A percentile compares a stretch with the other conserved stretches of the same genome.
Evolutionary conservation across 1,284 basidiomycete species (phyloP).

Genomic region (Irpex sp.): DNA sequence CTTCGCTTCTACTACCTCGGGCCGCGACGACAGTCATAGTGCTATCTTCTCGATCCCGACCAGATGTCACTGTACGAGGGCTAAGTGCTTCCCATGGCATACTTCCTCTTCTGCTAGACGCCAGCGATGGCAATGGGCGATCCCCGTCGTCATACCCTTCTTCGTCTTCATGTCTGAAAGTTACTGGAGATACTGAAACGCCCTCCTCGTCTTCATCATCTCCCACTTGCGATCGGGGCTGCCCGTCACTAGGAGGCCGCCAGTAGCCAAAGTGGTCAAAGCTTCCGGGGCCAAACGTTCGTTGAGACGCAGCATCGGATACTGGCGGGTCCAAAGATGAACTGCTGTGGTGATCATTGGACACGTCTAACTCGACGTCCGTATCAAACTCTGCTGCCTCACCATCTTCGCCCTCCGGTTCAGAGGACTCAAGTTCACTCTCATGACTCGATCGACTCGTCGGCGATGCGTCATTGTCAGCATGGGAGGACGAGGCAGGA

Average conservation of each 20-base stretch:
- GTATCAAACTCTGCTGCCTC: conserved; percentile 33
- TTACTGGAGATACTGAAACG: conserved; percentile 21
- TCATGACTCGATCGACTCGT: conserved; percentile 2
- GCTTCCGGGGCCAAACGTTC: conserved; percentile 38
- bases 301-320: conserved; percentile 45
- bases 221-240: conserved; percentile 5
- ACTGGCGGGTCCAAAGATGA: conserved; percentile 16
- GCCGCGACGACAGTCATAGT: conserved; percentile 21
- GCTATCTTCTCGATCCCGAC: conserved; percentile 26
- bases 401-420: conserved; percentile 17
- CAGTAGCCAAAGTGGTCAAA: conserved; percentile 18
- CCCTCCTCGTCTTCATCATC: conserved; percentile 38
- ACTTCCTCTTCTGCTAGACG: conserved; percentile 19
- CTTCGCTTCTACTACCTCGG: conserved; percentile 20
- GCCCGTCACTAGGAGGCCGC: neutral
- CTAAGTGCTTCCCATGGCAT: conserved; percentile 22
- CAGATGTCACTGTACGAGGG: neutral
- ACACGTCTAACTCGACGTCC: conserved; percentile 34
- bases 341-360: conserved; percentile 7
- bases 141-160: conserved; percentile 13
- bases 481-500: conserved; percentile 1
- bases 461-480: conserved; percentile 8
- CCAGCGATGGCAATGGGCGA: conserved; percentile 10
- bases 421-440: conserved; percentile 14
- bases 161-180: conserved; percentile 19